phyloP scores from a whole-genome alignment of 768 basidiomycete genomes.

The Psilocybe subaeruginosa region DNA sequence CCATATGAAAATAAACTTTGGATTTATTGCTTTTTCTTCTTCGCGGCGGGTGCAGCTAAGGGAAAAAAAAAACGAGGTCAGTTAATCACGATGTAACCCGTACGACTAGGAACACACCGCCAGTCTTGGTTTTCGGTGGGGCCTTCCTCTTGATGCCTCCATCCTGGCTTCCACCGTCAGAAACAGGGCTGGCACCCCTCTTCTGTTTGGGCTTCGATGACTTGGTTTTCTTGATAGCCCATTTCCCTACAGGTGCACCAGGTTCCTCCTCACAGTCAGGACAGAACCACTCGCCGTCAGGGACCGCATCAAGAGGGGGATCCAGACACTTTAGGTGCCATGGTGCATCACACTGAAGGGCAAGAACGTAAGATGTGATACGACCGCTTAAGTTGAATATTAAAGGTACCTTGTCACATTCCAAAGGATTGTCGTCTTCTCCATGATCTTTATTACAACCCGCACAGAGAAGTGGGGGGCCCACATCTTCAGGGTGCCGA shows the following conservation, averaged over 20 bases:
- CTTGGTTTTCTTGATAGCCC: constrained; percentile 33
- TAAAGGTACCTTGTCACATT: constrained; percentile 82
- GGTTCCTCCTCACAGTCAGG: constrained; percentile 68
- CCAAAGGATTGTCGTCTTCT: constrained; percentile 74
- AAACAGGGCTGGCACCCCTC: constrained; percentile 20
- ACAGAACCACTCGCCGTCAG: constrained; percentile 95
- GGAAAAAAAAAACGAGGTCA: not conserved
- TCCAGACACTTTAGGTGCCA: constrained; percentile 84
- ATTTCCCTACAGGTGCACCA: constrained; percentile 52
- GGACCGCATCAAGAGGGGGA: constrained; percentile 76
- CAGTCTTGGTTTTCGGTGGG: constrained; percentile 18
- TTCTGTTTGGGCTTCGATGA: constrained; percentile 25
- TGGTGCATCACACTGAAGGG: constrained; percentile 79
- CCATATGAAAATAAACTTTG: no score
- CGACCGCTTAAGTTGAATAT: constrained; percentile 2
- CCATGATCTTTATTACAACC: constrained; percentile 72
- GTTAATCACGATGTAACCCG: not conserved
- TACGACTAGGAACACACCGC: constrained; percentile 10
- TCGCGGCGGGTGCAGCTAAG: constrained; percentile 24
- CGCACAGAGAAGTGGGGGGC: constrained; percentile 68
- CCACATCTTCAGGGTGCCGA: constrained; percentile 77
- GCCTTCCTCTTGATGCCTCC: constrained; percentile 24
- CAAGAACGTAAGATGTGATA: not conserved
- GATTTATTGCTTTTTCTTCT: constrained; percentile 32
- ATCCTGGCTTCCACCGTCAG: constrained; percentile 18